Evolutionary conservation across 306 rosid genomes (phyloP), one percentile per base, ranked within the genome.

Genomic region (Malus asiatica): DNA sequence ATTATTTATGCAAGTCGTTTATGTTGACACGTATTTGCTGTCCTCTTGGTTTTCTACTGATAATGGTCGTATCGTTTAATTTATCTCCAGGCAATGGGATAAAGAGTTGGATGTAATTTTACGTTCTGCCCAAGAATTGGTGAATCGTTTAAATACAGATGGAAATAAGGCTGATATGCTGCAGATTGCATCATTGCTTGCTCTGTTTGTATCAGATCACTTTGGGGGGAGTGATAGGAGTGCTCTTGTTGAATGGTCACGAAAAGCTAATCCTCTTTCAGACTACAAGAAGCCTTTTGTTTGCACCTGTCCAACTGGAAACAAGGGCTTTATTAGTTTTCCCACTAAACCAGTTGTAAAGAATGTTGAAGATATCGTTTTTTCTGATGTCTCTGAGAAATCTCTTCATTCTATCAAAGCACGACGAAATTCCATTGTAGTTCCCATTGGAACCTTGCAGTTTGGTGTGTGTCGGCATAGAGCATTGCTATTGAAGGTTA

Each of bases 401-500:
- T 84, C 87, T 76, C 86, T 96, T 14, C 84, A 74, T 68, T 85
- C 88, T 77, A 82, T 92, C 1, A 96, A 96, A 73, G 88, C 71
- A 67, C 86, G 84, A 77, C 81, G 74, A 74, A 92, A 88, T 64
- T 91, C 99, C 27, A 79, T 86, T 29, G 66, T 96, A 63, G 90
- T 96, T 80, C 99, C 99, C 33, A 72, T 96, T 69, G 99, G 99
- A 60, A 70, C 89, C 76, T 82, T 95, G 86, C 90, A 92, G 80
- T 92, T 89, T 83, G 99, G 99, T 77, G 97, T 95, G 63, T 95
- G 99, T 81, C 89, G 99, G 77, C 99, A 96, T 73, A 90, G 99
- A 81, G 98, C 99, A 57, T 74, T 96, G 76, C 96, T 96, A 65
- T 72, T 96, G 82, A 96, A 95, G 99, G 99, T 95, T 76, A 84